phyloP scores from a whole-genome alignment of 352 stramenopile genomes.

The Phytophthora foliorum region DNA sequence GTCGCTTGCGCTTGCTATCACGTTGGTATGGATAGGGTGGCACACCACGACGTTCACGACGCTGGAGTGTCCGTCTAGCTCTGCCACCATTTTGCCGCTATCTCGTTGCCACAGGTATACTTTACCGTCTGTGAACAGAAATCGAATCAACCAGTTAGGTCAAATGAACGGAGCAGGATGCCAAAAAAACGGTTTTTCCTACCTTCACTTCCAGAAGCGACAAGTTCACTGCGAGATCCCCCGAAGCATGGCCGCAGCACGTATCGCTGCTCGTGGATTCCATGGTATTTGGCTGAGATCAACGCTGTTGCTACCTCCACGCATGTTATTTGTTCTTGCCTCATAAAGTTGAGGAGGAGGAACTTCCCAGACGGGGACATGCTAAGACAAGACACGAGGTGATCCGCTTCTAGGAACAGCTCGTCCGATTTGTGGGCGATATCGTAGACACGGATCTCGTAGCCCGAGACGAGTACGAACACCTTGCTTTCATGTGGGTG shows the following conservation, averaged over 20 bases:
- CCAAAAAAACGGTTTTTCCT: not conserved
- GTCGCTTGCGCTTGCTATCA: conserved; percentile 79
- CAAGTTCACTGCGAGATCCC: conserved; percentile 57
- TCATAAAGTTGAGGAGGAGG: conserved; percentile 73
- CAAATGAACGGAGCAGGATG: not conserved
- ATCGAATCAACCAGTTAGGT: not conserved
- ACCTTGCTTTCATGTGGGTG: conserved; percentile 60
- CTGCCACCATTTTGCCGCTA: conserved; percentile 48
- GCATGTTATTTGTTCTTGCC: conserved; percentile 66
- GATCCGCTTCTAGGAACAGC: conserved; percentile 60
- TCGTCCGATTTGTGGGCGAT: conserved; percentile 65
- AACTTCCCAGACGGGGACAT: conserved; percentile 57
- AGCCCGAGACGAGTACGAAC: conserved; percentile 66
- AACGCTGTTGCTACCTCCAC: conserved; percentile 55
- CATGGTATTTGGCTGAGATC: conserved; percentile 59
- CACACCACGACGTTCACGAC: conserved; percentile 75
- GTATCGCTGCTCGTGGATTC: conserved; percentile 71
- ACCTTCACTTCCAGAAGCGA: conserved; percentile 83
- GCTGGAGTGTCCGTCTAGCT: conserved; percentile 65
- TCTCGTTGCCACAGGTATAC: conserved; percentile 73
- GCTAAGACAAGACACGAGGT: conserved; percentile 65
- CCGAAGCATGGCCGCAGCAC: conserved; percentile 72
- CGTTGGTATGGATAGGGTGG: conserved; percentile 57
- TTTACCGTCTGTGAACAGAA: conserved; percentile 54
- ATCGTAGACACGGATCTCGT: conserved; percentile 74